These are phyloP conservation scores for Escovopsis sp. DNA, from an alignment of 2,329 filamentous ascomycete genomes.

Conservation along the genomic window DNA sequence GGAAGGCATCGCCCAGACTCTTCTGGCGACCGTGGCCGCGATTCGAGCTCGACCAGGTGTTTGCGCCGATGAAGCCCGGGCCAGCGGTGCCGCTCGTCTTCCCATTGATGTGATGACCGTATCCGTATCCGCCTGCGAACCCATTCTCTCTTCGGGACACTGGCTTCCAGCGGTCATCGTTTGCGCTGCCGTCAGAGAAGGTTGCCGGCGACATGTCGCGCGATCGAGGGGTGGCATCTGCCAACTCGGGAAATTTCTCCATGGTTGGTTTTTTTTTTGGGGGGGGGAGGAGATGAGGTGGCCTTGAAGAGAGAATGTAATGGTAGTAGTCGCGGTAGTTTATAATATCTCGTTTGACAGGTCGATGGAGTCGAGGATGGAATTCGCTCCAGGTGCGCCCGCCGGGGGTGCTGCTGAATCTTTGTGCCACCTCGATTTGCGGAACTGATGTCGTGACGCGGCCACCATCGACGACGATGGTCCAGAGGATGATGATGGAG, in stretches of 20 bases:
- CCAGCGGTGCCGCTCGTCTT: conserved; percentile 2
- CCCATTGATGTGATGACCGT: not conserved
- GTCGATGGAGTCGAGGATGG: no score
- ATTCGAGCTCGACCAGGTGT: conserved; percentile 16
- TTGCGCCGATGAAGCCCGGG: conserved; percentile 5
- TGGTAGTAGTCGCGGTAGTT: no score
- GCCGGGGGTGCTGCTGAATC: no score
- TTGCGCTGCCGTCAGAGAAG: conserved; percentile 15
- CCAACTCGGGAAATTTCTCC: conserved; percentile 44
- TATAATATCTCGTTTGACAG: no score
- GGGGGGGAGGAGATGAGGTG: no score
- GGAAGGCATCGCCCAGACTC: conserved; percentile 79
- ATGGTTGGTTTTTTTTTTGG: conserved; percentile 14
- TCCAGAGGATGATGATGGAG: no score
- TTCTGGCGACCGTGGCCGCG: conserved; percentile 58
- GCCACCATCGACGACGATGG: no score
- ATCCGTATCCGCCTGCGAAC: no score
- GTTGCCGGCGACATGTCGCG: conserved; percentile 14
- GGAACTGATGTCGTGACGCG: no score
- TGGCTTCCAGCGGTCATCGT: conserved; percentile 9
- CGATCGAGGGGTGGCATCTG: conserved; percentile 25
- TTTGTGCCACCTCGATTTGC: no score
- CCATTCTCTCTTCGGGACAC: conserved; percentile 6
- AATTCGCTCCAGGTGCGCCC: no score
- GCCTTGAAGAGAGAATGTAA: no score